These are phyloP conservation scores for Quercus suber DNA, from an alignment of 306 rosid genomes.

Conservation along the genomic window DNA sequence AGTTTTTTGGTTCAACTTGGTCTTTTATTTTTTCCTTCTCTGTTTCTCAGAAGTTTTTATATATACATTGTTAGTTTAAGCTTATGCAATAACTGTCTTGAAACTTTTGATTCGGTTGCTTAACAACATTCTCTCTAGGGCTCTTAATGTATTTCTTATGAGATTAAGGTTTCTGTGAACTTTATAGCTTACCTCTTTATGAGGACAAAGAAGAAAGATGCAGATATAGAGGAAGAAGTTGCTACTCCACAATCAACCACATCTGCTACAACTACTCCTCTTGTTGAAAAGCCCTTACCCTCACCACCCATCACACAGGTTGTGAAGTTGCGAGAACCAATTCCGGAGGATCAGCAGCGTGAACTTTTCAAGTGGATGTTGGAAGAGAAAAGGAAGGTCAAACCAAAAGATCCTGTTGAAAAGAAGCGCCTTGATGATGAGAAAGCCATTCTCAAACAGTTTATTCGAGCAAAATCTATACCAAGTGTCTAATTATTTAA, in stretches of 20 bases:
- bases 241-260: slow-evolving; percentile 33
- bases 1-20: neutral
- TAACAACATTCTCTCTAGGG: neutral
- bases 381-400: slow-evolving; percentile 91
- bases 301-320: too few relatives aligned
- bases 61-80: neutral
- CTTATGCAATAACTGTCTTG: neutral
- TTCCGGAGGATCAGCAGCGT: slow-evolving; percentile 58
- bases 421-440: slow-evolving; percentile 76
- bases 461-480: slow-evolving; percentile 71
- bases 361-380: slow-evolving; percentile 86
- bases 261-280: slow-evolving; percentile 32
- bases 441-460: slow-evolving; percentile 83
- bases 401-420: slow-evolving; percentile 69
- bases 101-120: neutral
- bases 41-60: too few relatives aligned
- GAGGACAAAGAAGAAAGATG: slow-evolving; percentile 76
- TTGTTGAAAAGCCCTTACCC: neutral
- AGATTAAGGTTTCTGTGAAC: slow-evolving; percentile 32
- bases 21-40: neutral
- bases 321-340: slow-evolving; percentile 13
- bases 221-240: slow-evolving; percentile 36
- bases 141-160: slow-evolving; percentile 17
- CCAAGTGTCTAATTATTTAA: slow-evolving; percentile 33
- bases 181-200: slow-evolving; percentile 67